Base-by-base conservation (phyloP, 495 filamentous ascomycete species). In the Lophium mytilinum region DNA sequence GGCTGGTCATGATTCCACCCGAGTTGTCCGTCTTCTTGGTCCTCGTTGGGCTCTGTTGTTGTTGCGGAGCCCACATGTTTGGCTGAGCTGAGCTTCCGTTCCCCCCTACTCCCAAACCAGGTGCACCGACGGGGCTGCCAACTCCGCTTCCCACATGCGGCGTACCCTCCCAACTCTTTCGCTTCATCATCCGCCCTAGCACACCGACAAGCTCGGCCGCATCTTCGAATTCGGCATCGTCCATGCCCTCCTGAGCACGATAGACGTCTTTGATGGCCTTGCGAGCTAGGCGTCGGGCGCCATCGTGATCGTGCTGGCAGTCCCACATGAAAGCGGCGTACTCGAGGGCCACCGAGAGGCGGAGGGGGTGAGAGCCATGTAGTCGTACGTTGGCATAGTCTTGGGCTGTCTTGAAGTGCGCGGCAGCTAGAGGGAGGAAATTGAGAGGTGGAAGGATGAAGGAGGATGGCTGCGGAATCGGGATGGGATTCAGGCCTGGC, bases 321-420 rank as follows among this genome's bases (percentile, higher is more conserved):
- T 98, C 93, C 75, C 93, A 95, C 4, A 95, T 76, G 66, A 96
- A 98, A 1, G 92, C 93, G n/a, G 85, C 81, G 68, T 90, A 93
- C 71, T 98, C 93, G 10, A 95, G 84, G 58, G 94, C 94, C 14
- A 96, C 86, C 0, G 88, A 93, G 0, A 98, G 77, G 2, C 93
- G 86, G 14, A 98, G 78, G 0, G 93, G 93, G 60, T 97, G 89
- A 0, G 88, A 90, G 34, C 90, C 90, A 56, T 90, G 87, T 15
- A 97, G 78, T 9, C 88, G 74, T 11, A 72, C 67, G 30, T 89
- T 85, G 4, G 92, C 88, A 5, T 91, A 78, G n/a, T 78, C 69
- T 11, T 84, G 75, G 3, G 89, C 89, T 57, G 90, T 83, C 34
- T 80, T 78, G 74, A 98, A 98, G 70, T 84, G 88, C 35, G 82